Conservation (phyloP, 2,329 filamentous ascomycete species). For the Nothophaeocryptopus gaeumannii region DNA sequence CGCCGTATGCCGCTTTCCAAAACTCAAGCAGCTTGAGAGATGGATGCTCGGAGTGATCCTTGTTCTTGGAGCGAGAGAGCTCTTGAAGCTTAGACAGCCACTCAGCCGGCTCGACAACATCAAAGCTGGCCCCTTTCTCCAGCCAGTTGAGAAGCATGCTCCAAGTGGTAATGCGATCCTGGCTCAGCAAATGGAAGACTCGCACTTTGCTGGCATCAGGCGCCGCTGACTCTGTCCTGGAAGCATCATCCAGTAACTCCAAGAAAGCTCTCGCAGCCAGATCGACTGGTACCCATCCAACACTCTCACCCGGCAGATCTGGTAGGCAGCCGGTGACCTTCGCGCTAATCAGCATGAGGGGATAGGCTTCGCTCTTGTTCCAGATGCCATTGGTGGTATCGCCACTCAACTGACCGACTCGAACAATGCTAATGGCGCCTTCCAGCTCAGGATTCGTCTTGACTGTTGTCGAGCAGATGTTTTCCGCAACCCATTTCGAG, state of each 20-base stretch:
- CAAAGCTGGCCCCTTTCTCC: slow-evolving; percentile 37
- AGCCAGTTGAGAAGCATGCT: slow-evolving; percentile 48
- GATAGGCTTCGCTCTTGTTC: slow-evolving; percentile 51
- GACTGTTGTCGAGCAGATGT: slow-evolving; percentile 47
- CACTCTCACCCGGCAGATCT: slow-evolving; percentile 35
- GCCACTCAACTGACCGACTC: slow-evolving; percentile 50
- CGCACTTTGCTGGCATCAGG: slow-evolving; percentile 7
- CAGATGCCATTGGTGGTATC: slow-evolving; percentile 45
- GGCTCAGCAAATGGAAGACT: slow-evolving; percentile 53
- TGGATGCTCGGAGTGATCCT: slow-evolving; percentile 39
- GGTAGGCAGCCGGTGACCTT: slow-evolving; percentile 42
- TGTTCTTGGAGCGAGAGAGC: slow-evolving; percentile 26
- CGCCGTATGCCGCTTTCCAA: slow-evolving; percentile 48
- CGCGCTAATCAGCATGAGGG: slow-evolving; percentile 47
- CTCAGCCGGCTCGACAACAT: slow-evolving; percentile 40
- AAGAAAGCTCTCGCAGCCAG: slow-evolving; percentile 44
- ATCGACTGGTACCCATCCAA: slow-evolving; percentile 51
- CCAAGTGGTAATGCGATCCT: slow-evolving; percentile 45
- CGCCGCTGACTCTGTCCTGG: slow-evolving; percentile 8
- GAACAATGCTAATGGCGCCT: slow-evolving; percentile 44
- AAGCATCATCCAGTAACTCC: slow-evolving; percentile 33
- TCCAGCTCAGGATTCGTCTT: slow-evolving; percentile 25
- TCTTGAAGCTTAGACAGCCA: slow-evolving; percentile 43
- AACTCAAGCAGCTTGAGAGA: slow-evolving; percentile 48
- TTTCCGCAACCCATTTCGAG: slow-evolving; percentile 60